These are phyloP conservation scores for Vicia villosa DNA, from an alignment of 306 rosid genomes.

Conservation along the genomic window DNA sequence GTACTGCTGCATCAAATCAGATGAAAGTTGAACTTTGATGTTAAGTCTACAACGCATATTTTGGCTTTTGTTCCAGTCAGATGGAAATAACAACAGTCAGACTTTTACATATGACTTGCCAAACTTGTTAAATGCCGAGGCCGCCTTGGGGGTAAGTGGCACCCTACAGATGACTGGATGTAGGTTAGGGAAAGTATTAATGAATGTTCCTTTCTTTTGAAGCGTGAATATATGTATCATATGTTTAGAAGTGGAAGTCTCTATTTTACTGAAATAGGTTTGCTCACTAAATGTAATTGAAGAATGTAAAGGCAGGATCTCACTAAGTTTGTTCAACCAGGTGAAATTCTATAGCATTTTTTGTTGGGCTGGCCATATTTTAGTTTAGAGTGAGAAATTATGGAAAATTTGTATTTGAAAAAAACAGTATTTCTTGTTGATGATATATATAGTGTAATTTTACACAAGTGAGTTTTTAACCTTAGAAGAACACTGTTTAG, in stretches of 20 bases:
- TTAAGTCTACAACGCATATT: conserved; percentile 10
- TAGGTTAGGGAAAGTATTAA: conserved; percentile 43
- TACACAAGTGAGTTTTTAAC: too few species aligned
- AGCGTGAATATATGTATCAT: conserved; percentile 41
- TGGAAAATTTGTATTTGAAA: neutral
- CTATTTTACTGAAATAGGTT: conserved; percentile 38
- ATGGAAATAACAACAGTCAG: conserved; percentile 39
- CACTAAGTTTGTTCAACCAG: conserved; percentile 30
- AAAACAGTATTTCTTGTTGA: too few species aligned
- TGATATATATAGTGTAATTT: too few species aligned
- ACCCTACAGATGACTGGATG: conserved; percentile 31
- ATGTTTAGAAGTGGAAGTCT: conserved; percentile 44
- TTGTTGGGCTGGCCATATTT: conserved; percentile 25
- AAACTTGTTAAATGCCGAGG: conserved; percentile 34
- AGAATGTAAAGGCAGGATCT: conserved; percentile 51
- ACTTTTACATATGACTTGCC: conserved; percentile 35
- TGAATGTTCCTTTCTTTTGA: conserved; percentile 26
- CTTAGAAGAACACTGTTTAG: too few species aligned
- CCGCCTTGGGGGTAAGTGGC: conserved; percentile 19
- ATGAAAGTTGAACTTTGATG: conserved; percentile 74
- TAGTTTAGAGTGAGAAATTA: conserved; percentile 21
- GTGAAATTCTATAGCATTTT: conserved; percentile 36
- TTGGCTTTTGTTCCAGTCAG: conserved; percentile 28
- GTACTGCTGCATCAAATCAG: conserved; percentile 48
- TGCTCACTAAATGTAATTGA: conserved; percentile 35